Percentiles rank a stretch among this genome's conserved stretches.
Evolutionary conservation across 23 red algal genomes (phyloP).

Genomic region (Pyropia haitanensis): DNA sequence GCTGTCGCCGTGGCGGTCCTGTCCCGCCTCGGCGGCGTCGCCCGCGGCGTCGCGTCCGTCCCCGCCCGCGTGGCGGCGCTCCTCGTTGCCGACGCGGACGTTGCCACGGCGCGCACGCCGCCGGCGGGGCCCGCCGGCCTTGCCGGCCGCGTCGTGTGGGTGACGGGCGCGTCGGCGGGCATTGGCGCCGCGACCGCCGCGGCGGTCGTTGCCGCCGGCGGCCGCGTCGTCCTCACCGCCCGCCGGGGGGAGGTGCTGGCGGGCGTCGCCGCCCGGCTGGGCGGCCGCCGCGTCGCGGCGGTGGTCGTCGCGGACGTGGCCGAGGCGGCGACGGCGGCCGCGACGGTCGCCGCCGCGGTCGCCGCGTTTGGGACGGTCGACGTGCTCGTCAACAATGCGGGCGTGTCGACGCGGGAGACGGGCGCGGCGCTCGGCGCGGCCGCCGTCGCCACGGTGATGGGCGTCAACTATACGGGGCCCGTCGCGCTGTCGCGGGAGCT

Average conservation of each 20-base stretch:
- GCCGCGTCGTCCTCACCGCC: conserved; percentile 42
- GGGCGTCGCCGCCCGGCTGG: conserved; percentile 16
- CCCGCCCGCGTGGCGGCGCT: conserved; percentile 12
- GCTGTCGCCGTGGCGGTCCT: no score
- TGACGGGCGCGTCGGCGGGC: conserved; percentile 53
- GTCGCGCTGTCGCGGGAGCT: conserved; percentile 36
- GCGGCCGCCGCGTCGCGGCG: conserved; percentile 14
- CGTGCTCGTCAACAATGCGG: conserved; percentile 63
- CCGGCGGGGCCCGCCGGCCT: conserved; percentile 7
- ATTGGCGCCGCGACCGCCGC: conserved; percentile 41
- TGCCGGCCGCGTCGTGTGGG: conserved; percentile 34
- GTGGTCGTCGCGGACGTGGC: conserved; percentile 12
- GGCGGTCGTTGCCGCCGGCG: conserved; percentile 31
- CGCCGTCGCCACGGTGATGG: conserved; percentile 11
- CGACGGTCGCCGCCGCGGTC: conserved; percentile 8
- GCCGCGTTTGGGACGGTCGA: conserved; percentile 23
- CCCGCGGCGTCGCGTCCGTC: no score
- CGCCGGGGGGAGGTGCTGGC: conserved; percentile 19
- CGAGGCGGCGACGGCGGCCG: neutral
- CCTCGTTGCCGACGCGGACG: conserved; percentile 28
- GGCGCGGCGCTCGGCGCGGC: conserved; percentile 16
- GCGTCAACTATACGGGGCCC: conserved; percentile 26
- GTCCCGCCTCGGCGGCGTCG: no score
- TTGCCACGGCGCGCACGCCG: conserved; percentile 7
- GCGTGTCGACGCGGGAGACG: conserved; percentile 11